Conservation (phyloP, 2,329 filamentous ascomycete species). For the Canariomyces notabilis region DNA sequence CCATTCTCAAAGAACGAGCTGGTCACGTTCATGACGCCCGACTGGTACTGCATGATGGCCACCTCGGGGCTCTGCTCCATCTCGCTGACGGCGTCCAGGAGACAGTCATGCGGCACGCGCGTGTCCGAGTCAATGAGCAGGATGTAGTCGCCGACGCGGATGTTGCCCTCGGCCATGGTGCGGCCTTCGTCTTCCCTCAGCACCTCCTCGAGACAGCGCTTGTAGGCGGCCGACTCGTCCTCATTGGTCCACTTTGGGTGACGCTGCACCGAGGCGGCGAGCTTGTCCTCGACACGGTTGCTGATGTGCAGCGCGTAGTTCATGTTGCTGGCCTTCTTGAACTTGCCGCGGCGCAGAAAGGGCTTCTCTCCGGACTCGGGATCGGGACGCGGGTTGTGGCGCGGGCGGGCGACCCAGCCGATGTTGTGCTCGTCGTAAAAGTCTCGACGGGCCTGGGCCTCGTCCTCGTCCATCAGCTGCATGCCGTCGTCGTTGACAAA, state of each 20-base stretch:
- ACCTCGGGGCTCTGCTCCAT: conserved; percentile 67
- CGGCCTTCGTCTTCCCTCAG: conserved; percentile 45
- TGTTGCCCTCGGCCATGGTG: conserved; percentile 53
- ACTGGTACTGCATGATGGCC: conserved; percentile 66
- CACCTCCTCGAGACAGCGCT: conserved; percentile 40
- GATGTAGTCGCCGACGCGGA: conserved; percentile 53
- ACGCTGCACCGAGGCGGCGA: conserved; percentile 34
- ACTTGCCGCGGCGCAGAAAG: conserved; percentile 55
- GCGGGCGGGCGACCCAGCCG: conserved; percentile 50
- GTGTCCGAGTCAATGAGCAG: conserved; percentile 50
- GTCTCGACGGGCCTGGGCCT: conserved; percentile 44
- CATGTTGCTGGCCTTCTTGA: conserved; percentile 66
- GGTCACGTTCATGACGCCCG: conserved; percentile 72
- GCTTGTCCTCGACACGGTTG: conserved; percentile 51
- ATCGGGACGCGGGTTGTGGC: conserved; percentile 39
- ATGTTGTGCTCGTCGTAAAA: conserved; percentile 56
- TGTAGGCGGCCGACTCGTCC: conserved; percentile 42
- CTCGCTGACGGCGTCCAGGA: conserved; percentile 64
- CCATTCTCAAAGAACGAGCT: conserved; percentile 68
- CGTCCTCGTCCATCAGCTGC: conserved; percentile 51
- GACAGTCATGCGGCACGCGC: conserved; percentile 61
- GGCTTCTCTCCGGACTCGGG: conserved; percentile 43
- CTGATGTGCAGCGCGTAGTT: conserved; percentile 56
- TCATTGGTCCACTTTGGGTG: conserved; percentile 35
- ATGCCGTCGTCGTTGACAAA: conserved; percentile 66